Evolutionary conservation across 352 stramenopile genomes (phyloP), one percentile per base, ranked within the genome.

Genomic region (Pythium grandisporangium): DNA sequence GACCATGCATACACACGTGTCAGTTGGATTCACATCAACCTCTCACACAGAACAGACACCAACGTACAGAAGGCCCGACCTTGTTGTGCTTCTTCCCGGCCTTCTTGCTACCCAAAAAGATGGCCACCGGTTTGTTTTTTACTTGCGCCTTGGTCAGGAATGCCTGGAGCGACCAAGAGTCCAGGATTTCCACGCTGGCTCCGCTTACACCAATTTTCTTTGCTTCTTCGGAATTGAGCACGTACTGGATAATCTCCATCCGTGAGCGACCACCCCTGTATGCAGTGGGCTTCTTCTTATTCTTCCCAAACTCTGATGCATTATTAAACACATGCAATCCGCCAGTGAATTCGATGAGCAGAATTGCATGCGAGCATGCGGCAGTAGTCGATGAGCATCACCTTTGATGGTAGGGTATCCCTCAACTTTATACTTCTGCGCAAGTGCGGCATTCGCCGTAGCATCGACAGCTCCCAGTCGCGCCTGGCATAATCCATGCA

Each of bases 361-460:
- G 14, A 32, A 32, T 32, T 26, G 6, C 8, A 12, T 16, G 19
- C 14, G 19, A 22, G 10, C 34, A 23, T 12, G 34, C 19, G 10
- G 19, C 10, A 32, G 14, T 14, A 32, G 27, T 14, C 27, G 27
- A 32, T 32, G 10, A 14, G 27, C 27, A 8, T 32, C 27, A 76
- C 67, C 67, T 63, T 87, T 90, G 55, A 91, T 84, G 7, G 77
- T 91, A 35, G 77, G 77, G 48, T 80, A 91, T 21, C 77, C 77
- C 45, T 85, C 61, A 48, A 91, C 61, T 37, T 75, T 58, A 51
- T 84, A 91, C 54, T 87, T 77, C 45, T 87, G 72, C 6, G 74
- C 77, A 41, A 91, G 51, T 13, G 66, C 37, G 27, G 75, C 39
- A 40, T 90, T 55, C 49, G 48, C 70, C 6, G 70, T 84, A 1